Conservation (phyloP, 2,329 filamentous ascomycete species). For the Fusarium coicis region DNA sequence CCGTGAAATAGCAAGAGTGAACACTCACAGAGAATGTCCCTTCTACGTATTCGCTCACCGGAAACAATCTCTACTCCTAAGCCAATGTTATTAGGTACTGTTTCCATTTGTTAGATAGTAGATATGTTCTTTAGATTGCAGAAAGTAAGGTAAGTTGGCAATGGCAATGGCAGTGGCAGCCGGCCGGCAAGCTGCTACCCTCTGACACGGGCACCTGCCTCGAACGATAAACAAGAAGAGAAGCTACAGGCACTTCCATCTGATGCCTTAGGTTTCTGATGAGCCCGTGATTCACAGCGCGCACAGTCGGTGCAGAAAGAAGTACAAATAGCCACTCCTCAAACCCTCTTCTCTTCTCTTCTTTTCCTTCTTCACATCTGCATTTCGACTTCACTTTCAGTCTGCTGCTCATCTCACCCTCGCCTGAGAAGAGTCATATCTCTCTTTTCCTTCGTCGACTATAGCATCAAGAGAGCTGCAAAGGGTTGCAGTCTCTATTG, state of each 20-base stretch:
- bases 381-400: neutral
- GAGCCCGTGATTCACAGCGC: slow-evolving; percentile 10
- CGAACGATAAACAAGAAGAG: neutral
- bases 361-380: slow-evolving; percentile 4
- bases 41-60: neutral
- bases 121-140: neutral
- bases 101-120: neutral
- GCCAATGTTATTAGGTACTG: neutral
- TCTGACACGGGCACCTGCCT: slow-evolving; percentile 16
- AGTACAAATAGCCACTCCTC: slow-evolving; percentile 7
- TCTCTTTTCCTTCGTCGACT: neutral
- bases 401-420: neutral
- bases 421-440: neutral
- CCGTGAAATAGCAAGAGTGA: neutral
- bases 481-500: slow-evolving; percentile 22
- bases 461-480: slow-evolving; percentile 20
- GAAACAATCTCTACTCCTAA: neutral
- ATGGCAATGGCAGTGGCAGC: slow-evolving; percentile 1
- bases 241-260: neutral
- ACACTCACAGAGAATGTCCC: neutral
- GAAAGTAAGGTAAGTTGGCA: neutral
- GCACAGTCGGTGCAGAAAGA: neutral
- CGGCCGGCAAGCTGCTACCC: slow-evolving; percentile 3
- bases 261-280: neutral
- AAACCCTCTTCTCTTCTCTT: neutral